phyloP scores from a whole-genome alignment of 1,284 basidiomycete genomes.

The Dichomitus squalens region DNA sequence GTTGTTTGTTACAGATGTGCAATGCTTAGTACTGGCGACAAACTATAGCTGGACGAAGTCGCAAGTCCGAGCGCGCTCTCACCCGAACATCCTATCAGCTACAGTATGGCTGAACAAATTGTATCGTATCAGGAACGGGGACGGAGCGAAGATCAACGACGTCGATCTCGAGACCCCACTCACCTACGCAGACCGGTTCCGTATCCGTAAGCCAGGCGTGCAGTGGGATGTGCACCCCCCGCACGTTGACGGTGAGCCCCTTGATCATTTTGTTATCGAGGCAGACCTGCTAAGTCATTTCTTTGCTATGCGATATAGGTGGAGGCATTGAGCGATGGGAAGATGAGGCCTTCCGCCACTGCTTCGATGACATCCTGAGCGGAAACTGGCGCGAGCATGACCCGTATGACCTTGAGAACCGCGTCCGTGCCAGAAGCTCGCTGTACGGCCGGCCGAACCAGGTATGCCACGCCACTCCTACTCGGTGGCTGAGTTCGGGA shows the following conservation, averaged over 20 bases:
- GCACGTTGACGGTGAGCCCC: conserved; percentile 69
- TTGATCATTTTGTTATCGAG: background rate
- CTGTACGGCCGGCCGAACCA: conserved; percentile 63
- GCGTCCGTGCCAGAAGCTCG: conserved; percentile 63
- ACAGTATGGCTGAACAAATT: conserved; percentile 66
- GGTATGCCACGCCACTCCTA: conserved; percentile 31
- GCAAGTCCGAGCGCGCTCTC: conserved; percentile 73
- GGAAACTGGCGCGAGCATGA: conserved; percentile 76
- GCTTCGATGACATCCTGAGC: conserved; percentile 66
- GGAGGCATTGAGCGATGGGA: conserved; percentile 88
- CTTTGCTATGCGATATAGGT: conserved; percentile 44
- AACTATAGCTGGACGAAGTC: conserved; percentile 64
- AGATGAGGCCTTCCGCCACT: conserved; percentile 67
- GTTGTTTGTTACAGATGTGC: background rate
- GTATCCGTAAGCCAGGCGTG: conserved; percentile 78
- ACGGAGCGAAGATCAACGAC: conserved; percentile 39
- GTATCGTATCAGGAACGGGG: conserved; percentile 49
- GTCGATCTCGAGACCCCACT: conserved; percentile 73
- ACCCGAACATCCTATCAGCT: conserved; percentile 70
- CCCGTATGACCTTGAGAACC: conserved; percentile 64
- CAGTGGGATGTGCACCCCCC: conserved; percentile 71
- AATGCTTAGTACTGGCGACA: background rate
- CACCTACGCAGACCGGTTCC: conserved; percentile 81
- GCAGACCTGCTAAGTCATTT: too few relatives aligned
- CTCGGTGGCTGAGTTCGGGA: background rate